A percentile compares a stretch with the other conserved stretches of the same genome.
Evolutionary conservation across 1,284 basidiomycete species (phyloP).

Genomic region (Violaceomyces palustris): DNA sequence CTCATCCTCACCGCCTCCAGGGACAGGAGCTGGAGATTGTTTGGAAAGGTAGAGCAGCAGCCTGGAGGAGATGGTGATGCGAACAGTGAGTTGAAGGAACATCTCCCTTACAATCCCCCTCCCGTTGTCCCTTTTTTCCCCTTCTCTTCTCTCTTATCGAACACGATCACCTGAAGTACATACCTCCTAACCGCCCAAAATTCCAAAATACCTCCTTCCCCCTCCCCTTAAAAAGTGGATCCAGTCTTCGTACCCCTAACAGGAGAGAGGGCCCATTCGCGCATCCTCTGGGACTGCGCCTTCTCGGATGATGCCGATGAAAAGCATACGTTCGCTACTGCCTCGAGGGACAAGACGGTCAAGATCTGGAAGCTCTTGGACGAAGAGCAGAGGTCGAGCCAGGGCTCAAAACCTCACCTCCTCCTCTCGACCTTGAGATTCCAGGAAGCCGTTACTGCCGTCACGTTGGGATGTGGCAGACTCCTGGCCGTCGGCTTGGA

Average conservation of each 20-base stretch:
- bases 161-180: too few relatives aligned
- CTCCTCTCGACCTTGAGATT: constrained; percentile 22
- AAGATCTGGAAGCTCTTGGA: constrained; percentile 27
- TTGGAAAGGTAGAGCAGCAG: constrained; percentile 54
- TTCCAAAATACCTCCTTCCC: too few relatives aligned
- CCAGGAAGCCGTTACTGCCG: constrained; percentile 24
- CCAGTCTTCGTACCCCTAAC: constrained; percentile 21
- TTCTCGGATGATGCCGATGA: constrained; percentile 66
- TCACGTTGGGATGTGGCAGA: constrained; percentile 20
- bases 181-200: too few relatives aligned
- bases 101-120: too few relatives aligned
- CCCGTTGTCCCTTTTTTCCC: constrained; percentile 1
- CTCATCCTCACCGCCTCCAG: constrained; percentile 78
- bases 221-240: too few relatives aligned
- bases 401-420: constrained; percentile 18
- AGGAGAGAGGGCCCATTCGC: constrained; percentile 71
- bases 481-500: constrained; percentile 87
- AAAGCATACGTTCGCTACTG: constrained; percentile 70
- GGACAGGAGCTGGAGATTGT: constrained; percentile 90
- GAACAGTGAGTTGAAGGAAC: too few relatives aligned
- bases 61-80: constrained; percentile 54
- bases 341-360: constrained; percentile 91
- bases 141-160: too few relatives aligned
- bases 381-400: too few relatives aligned
- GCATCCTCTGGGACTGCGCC: constrained; percentile 92